phyloP scores from a whole-genome alignment of 2,329 filamentous ascomycete genomes.

The Pseudonectria buxi region DNA sequence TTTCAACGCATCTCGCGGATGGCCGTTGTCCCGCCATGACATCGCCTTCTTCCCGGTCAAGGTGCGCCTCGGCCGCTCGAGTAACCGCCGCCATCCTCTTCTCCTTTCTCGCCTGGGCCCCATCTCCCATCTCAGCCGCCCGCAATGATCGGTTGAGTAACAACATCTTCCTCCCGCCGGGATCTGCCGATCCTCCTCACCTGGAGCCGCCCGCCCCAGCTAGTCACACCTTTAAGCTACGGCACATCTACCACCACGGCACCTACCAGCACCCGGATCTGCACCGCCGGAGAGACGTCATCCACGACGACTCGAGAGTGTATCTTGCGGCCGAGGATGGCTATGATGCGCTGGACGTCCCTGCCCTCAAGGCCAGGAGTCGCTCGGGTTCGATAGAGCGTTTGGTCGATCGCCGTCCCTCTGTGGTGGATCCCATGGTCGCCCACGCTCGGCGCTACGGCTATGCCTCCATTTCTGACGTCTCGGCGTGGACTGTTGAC shows the following conservation, averaged over 20 bases:
- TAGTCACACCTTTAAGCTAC: constrained; percentile 60
- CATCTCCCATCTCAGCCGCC: constrained; percentile 32
- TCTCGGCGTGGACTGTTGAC: constrained; percentile 77
- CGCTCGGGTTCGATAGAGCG: constrained; percentile 66
- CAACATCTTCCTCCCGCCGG: constrained; percentile 37
- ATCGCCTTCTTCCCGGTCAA: constrained; percentile 10
- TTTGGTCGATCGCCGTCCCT: constrained; percentile 68
- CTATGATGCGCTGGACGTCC: constrained; percentile 42
- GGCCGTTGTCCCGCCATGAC: constrained; percentile 14
- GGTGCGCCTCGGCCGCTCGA: constrained; percentile 52
- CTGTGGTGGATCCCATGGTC: constrained; percentile 72
- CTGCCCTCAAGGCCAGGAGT: constrained; percentile 56
- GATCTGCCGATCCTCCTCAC: constrained; percentile 32
- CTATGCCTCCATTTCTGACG: constrained; percentile 58
- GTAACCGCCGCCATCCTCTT: constrained; percentile 58
- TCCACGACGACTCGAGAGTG: constrained; percentile 45
- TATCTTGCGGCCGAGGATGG: constrained; percentile 57
- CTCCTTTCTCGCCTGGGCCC: constrained; percentile 58
- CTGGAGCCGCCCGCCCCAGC: constrained; percentile 40
- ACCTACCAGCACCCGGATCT: constrained; percentile 70
- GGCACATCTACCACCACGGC: constrained; percentile 91
- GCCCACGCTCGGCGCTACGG: constrained; percentile 64
- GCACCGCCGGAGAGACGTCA: constrained; percentile 69
- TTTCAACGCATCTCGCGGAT: constrained; percentile 5
- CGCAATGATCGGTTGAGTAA: constrained; percentile 31